Evolutionary conservation across 495 filamentous ascomycete species (phyloP).

Genomic region (Platismatia glauca): DNA sequence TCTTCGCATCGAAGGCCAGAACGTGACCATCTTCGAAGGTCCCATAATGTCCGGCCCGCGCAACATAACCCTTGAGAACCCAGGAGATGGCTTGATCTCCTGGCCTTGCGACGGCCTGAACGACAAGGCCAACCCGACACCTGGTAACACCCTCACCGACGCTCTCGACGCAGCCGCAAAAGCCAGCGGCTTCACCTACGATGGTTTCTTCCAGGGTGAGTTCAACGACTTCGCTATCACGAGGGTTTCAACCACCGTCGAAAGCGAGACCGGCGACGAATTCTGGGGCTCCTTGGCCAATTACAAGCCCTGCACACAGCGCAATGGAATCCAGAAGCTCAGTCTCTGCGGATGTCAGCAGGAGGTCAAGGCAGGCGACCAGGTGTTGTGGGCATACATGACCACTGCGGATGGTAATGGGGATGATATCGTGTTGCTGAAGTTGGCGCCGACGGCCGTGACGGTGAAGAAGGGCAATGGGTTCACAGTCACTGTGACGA

Average conservation of each 20-base stretch:
- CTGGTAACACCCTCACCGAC: conserved; percentile 11
- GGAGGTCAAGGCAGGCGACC: conserved; percentile 2
- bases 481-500: neutral
- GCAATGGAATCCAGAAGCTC: neutral
- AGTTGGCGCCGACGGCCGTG: conserved; percentile 1
- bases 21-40: conserved; percentile 15
- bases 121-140: conserved; percentile 1
- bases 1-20: conserved; percentile 13
- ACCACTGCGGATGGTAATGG: neutral
- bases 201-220: neutral
- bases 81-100: neutral
- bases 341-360: conserved; percentile 10
- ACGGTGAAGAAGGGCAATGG: conserved; percentile 10
- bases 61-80: conserved; percentile 3
- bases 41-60: conserved; percentile 18
- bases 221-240: conserved; percentile 17
- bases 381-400: conserved; percentile 18
- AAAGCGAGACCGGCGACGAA: neutral
- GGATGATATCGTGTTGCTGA: neutral
- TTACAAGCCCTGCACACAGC: conserved; percentile 1
- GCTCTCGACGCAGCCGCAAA: conserved; percentile 18
- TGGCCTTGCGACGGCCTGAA: conserved; percentile 9
- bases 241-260: neutral
- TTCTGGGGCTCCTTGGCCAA: conserved; percentile 16
- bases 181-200: conserved; percentile 8